phyloP scores from a whole-genome alignment of 2,329 filamentous ascomycete genomes.

The Cylindrodendrum hubeiense region DNA sequence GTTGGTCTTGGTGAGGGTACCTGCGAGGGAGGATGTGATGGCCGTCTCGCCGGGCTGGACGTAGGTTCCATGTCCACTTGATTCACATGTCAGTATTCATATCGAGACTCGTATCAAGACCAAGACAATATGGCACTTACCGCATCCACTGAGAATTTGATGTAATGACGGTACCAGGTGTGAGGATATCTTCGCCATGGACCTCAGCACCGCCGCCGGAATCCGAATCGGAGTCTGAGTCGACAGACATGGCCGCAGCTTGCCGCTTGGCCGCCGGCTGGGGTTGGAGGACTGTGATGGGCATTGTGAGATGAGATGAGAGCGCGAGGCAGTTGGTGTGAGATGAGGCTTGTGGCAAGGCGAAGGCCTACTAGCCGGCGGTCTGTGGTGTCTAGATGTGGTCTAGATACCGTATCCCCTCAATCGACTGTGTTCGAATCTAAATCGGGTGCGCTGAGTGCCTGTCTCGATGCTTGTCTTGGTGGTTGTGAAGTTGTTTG shows the following conservation, averaged over 20 bases:
- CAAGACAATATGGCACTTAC: slow-evolving; percentile 52
- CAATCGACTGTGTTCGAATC: neutral
- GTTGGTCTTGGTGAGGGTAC: slow-evolving; percentile 92
- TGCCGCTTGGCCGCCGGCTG: slow-evolving; percentile 45
- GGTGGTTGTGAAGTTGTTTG: slow-evolving; percentile 37
- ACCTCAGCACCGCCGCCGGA: slow-evolving; percentile 61
- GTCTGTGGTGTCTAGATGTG: neutral
- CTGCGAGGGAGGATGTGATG: slow-evolving; percentile 92
- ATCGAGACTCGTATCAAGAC: neutral
- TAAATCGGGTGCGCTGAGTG: neutral
- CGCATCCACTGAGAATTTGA: slow-evolving; percentile 97
- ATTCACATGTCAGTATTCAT: slow-evolving; percentile 14
- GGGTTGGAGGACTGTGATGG: slow-evolving; percentile 62
- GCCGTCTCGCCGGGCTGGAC: slow-evolving; percentile 70
- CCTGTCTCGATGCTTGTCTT: slow-evolving; percentile 15
- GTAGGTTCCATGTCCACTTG: slow-evolving; percentile 93
- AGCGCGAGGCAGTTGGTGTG: slow-evolving; percentile 25
- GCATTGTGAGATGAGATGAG: slow-evolving; percentile 51
- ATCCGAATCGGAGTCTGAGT: slow-evolving; percentile 58
- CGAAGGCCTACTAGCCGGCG: slow-evolving; percentile 1
- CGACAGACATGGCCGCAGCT: slow-evolving; percentile 33
- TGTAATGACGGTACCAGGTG: slow-evolving; percentile 90
- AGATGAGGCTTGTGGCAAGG: slow-evolving; percentile 22
- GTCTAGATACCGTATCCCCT: neutral
- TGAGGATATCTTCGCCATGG: slow-evolving; percentile 74